Conservation (phyloP, 345 rosid genomes). For the Linum tenue region DNA sequence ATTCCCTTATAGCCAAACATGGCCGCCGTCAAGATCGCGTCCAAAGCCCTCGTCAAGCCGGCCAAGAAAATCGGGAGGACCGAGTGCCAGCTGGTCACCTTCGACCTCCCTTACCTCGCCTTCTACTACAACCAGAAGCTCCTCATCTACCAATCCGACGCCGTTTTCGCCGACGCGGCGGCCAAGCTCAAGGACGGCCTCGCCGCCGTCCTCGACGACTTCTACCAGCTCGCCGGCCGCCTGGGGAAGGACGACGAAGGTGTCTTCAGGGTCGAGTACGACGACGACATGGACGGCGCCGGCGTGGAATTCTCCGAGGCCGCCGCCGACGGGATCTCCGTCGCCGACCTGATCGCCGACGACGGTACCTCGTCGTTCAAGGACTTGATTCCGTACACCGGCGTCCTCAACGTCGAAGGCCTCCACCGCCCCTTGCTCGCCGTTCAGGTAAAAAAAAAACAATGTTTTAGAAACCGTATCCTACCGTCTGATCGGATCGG, state of each 20-base stretch:
- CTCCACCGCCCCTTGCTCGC: slow-evolving; percentile 54
- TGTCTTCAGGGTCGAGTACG: slow-evolving; percentile 64
- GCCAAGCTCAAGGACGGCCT: slow-evolving; percentile 70
- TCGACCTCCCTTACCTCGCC: slow-evolving; percentile 83
- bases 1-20: slow-evolving; percentile 15
- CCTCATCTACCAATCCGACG: slow-evolving; percentile 43
- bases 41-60: slow-evolving; percentile 58
- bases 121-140: slow-evolving; percentile 90
- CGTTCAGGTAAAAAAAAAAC: slow-evolving; percentile 45
- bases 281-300: slow-evolving; percentile 69
- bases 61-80: slow-evolving; percentile 43
- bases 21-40: slow-evolving; percentile 31
- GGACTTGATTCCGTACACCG: slow-evolving; percentile 63
- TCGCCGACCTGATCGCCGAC: slow-evolving; percentile 58
- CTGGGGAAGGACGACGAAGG: slow-evolving; percentile 77
- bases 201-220: slow-evolving; percentile 54
- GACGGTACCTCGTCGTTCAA: slow-evolving; percentile 44
- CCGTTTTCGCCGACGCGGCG: slow-evolving; percentile 37
- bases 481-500: too few relatives aligned
- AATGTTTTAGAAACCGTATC: too few relatives aligned
- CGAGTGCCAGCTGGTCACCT: slow-evolving; percentile 64
- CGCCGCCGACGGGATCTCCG: slow-evolving; percentile 38
- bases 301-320: slow-evolving; percentile 48
- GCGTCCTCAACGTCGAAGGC: slow-evolving; percentile 70
- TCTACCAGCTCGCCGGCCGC: slow-evolving; percentile 73